Base-by-base conservation (phyloP, 1,139 yeast species). In the Blastobotrys serpentis region DNA sequence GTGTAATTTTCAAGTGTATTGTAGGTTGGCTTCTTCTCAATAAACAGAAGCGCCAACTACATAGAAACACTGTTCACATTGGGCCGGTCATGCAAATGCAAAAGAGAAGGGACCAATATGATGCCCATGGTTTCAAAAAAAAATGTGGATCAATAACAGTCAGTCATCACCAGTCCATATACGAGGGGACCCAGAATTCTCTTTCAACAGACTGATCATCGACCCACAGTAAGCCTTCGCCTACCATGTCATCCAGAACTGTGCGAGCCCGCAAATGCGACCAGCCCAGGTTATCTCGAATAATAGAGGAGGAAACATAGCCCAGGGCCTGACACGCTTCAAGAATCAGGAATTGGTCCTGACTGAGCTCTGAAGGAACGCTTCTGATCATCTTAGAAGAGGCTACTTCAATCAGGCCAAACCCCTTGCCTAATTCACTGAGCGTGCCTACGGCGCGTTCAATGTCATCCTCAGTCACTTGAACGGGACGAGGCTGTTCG, bases 161-260 rank as follows among this genome's bases (percentile, higher is more conserved):
- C n/a, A n/a, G n/a, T n/a, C 38, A 7, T 14, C 11, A 25, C 32
- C 29, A 41, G 14, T 48, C 58, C 33, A 75, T 73, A 78, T 78
- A 75, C 8, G 78, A 68, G 29, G 83, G 78, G 33, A 74, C 72
- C 95, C 95, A 87, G 61, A 77, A 87, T 56, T 74, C 76, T 23
- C 66, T 65, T 54, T 81, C 88, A 0, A 68, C 69, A 8, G 76
- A 81, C 57, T 79, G 86, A 2, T 67, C 65, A 61, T 89, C 98
- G 1, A 88, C 71, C 98, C 98, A 89, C 21, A 89, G 69, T 44
- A 87, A 72, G 8, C 97, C 96, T 44, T 77, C 77, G 61, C 84
- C 74, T 2, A 88, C 84, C 87, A 89, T 82, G 51, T 86, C 94
- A 43, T 85, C 83, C 16, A 90, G 65, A 8, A 82, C 85, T 0